Evolutionary conservation across 441 rosid species (phyloP), one percentile per base, ranked within the genome.

Genomic region (Eutrema salsugineum): DNA sequence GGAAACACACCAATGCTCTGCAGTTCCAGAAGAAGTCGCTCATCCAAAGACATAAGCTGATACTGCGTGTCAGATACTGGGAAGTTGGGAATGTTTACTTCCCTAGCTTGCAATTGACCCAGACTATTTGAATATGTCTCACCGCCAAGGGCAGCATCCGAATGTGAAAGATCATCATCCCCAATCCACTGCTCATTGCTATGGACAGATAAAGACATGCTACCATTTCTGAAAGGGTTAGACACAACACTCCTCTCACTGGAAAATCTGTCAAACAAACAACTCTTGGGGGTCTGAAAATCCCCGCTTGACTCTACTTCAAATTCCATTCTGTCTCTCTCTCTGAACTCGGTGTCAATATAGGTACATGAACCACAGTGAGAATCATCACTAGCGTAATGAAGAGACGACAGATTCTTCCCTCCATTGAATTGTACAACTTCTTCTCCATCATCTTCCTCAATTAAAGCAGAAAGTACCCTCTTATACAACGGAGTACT

Each of bases 401-500:
- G 92, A 76, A 88, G 86, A 50, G 89, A 75, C 74, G 89, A 75
- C 74, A 83, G 66, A 72, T 82, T 91, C 78, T 87, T 89, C 63
- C 83, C 86, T 73, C 82, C 93, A 71, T 68, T 65, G 40, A 68
- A 80, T 47, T 81, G 85, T 76, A 63, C 78, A 68, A 79, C 63
- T 76, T 83, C 88, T 28, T 81, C 98, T 68, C 78, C 76, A 68
- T 93, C 99, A 73, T 96, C 99, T 84, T 96, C 98, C 77, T 89
- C 95, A 63, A 96, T 93, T 76, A 96, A 81, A 66, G 99, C 95
- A 68, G 98, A 90, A 68, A 96, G 91, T 60, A 93, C 87, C 81
- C 99, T 86, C 80, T 88, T 92, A 85, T 83, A 93, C 66, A 91
- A 72, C 47, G 98, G 91, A 76, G 85, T 82, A 67, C 70, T 83